These are phyloP conservation scores for Wickerhamiella qilinensis DNA, from an alignment of 805 yeast species.

Conservation along the genomic window DNA sequence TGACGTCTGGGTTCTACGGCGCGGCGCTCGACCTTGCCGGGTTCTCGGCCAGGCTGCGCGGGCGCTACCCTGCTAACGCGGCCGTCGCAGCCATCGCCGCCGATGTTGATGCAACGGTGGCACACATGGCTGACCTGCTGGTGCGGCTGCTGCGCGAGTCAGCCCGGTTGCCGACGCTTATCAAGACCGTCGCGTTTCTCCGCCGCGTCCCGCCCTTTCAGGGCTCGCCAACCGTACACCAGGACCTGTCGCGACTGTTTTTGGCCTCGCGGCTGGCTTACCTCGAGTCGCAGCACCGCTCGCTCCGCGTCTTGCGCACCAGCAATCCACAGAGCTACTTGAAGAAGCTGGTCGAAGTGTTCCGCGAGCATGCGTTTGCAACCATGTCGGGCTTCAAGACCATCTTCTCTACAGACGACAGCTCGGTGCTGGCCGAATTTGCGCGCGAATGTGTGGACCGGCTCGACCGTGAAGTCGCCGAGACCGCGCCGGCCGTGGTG, in stretches of 20 bases:
- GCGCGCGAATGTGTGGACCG: slow-evolving; percentile 14
- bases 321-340: slow-evolving; percentile 44
- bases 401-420: slow-evolving; percentile 35
- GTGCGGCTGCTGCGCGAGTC: slow-evolving; percentile 57
- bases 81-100: slow-evolving; percentile 36
- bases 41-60: slow-evolving; percentile 49
- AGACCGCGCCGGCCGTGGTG: slow-evolving; percentile 17
- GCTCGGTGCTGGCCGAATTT: slow-evolving; percentile 17
- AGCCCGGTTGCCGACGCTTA: slow-evolving; percentile 58
- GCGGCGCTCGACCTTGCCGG: slow-evolving; percentile 77
- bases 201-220: slow-evolving; percentile 33
- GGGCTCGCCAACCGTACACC: slow-evolving; percentile 12
- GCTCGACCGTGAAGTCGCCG: slow-evolving; percentile 12
- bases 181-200: slow-evolving; percentile 64
- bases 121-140: slow-evolving; percentile 54
- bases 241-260: slow-evolving; percentile 37
- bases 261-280: slow-evolving; percentile 54
- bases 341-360: slow-evolving; percentile 66
- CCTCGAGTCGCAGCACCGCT: slow-evolving; percentile 42
- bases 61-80: slow-evolving; percentile 47
- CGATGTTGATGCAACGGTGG: slow-evolving; percentile 35
- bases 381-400: slow-evolving; percentile 52
- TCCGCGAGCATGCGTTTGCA: slow-evolving; percentile 68
- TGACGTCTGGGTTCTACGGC: slow-evolving; percentile 70
- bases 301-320: slow-evolving; percentile 39